phyloP scores from a whole-genome alignment of 495 filamentous ascomycete species.

The Hyaloscypha variabilis region DNA sequence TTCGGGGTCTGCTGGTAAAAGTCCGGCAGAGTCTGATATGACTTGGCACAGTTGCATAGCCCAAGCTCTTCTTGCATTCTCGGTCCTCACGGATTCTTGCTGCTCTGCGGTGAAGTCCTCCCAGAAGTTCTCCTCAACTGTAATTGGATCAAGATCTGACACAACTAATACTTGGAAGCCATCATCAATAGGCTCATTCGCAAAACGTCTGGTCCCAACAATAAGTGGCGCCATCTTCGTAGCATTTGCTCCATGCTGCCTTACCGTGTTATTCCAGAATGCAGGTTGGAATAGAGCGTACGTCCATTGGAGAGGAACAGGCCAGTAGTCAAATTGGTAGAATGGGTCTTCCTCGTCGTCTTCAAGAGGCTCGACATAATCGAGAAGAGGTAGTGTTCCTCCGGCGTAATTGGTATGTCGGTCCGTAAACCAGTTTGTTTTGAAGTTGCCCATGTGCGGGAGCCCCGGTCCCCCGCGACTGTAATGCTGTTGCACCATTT shows the following conservation, averaged over 20 bases:
- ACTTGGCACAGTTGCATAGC: too few relatives aligned
- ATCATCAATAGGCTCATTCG: not conserved
- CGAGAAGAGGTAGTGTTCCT: not conserved
- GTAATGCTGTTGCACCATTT: not conserved
- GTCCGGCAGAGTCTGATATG: too few relatives aligned
- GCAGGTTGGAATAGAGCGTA: not conserved
- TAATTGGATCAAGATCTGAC: too few relatives aligned
- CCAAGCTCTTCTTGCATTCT: too few relatives aligned
- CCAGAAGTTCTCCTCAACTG: too few relatives aligned
- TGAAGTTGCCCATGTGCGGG: conserved; percentile 5
- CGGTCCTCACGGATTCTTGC: too few relatives aligned
- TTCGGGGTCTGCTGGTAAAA: not conserved
- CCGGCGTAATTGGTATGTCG: not conserved
- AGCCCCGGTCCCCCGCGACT: conserved; percentile 12
- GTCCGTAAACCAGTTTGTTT: conserved; percentile 12
- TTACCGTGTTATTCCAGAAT: not conserved
- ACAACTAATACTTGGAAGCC: too few relatives aligned
- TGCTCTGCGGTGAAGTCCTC: too few relatives aligned
- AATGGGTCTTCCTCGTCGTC: not conserved
- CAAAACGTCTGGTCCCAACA: not conserved
- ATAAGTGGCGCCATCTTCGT: not conserved
- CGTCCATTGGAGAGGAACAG: conserved; percentile 7
- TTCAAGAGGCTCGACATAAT: not conserved
- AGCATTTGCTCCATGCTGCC: not conserved
- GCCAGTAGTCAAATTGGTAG: conserved; percentile 7